Percentiles rank a stretch among this genome's conserved stretches.
These are phyloP conservation scores for Aspergillus amoenus DNA, from an alignment of 2,329 filamentous ascomycete species.

Conservation along the genomic window DNA sequence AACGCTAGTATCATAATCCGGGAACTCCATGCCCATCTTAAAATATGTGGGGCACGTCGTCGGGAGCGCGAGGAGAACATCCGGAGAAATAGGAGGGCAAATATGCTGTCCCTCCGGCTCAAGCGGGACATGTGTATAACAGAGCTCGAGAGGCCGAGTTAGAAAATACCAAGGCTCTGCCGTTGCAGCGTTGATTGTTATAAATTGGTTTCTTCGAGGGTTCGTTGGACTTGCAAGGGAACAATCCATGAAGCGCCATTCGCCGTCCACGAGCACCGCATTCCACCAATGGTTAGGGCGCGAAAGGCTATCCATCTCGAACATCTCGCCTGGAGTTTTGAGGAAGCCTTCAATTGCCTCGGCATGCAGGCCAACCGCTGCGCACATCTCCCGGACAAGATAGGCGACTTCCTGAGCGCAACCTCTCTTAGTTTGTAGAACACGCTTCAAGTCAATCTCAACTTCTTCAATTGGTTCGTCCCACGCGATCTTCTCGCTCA, in stretches of 20 bases:
- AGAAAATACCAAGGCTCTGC: conserved; percentile 95
- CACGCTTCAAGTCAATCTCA: conserved; percentile 72
- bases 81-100: conserved; percentile 80
- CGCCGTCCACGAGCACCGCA: conserved; percentile 83
- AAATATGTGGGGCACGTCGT: conserved; percentile 87
- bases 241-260: conserved; percentile 96
- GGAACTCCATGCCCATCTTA: conserved; percentile 73
- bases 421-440: conserved; percentile 79
- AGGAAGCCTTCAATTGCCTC: conserved; percentile 88
- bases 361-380: conserved; percentile 80
- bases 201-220: conserved; percentile 75
- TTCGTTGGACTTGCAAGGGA: conserved; percentile 90
- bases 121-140: conserved; percentile 93
- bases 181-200: conserved; percentile 64
- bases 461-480: conserved; percentile 90
- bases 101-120: conserved; percentile 88
- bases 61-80: conserved; percentile 81
- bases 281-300: conserved; percentile 98
- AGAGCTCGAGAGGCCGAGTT: conserved; percentile 81
- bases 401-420: conserved; percentile 86
- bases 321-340: conserved; percentile 80
- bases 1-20: conserved; percentile 87
- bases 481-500: conserved; percentile 91
- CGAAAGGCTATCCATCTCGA: conserved; percentile 79
- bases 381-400: conserved; percentile 91